Evolutionary conservation across 2,329 filamentous ascomycete species (phyloP).

Genomic region (Fusarium ramigenum): DNA sequence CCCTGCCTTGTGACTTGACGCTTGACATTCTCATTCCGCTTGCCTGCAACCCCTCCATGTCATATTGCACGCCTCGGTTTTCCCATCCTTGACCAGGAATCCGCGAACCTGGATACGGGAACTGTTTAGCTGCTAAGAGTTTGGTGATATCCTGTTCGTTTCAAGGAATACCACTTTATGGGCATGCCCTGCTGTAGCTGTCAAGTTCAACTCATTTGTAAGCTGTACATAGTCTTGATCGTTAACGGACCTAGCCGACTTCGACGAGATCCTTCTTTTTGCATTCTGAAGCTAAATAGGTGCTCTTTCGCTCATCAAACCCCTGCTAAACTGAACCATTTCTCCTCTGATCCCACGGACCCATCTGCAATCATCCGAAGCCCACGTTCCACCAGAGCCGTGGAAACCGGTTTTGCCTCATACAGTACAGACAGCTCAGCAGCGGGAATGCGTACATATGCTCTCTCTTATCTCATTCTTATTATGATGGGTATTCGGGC

Average conservation of each 20-base stretch:
- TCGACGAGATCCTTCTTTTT: not conserved
- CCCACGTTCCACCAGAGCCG: conserved; percentile 32
- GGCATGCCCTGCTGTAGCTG: not conserved
- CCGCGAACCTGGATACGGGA: conserved; percentile 41
- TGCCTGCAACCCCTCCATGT: conserved; percentile 21
- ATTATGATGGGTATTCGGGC: not conserved
- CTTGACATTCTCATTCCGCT: conserved; percentile 35
- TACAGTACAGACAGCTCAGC: conserved; percentile 12
- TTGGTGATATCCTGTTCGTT: conserved; percentile 11
- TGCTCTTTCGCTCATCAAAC: conserved; percentile 1
- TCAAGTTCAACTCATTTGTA: not conserved
- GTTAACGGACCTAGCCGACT: not conserved
- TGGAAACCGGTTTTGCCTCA: conserved; percentile 37
- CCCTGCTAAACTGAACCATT: conserved; percentile 19
- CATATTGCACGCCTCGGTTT: conserved; percentile 9
- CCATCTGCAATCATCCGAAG: conserved; percentile 35
- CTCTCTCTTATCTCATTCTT: not conserved
- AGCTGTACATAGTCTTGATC: not conserved
- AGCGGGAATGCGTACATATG: not conserved
- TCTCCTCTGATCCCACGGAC: conserved; percentile 21
- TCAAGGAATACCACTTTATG: not conserved
- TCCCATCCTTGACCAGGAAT: conserved; percentile 24
- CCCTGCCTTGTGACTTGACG: conserved; percentile 30
- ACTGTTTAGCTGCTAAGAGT: conserved; percentile 11
- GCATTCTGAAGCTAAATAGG: not conserved